Percentiles rank a stretch among this genome's conserved stretches.
These are phyloP conservation scores for Pneumocystis oryctolagi DNA, from an alignment of 1,139 yeast genomes.

Conservation along the genomic window DNA sequence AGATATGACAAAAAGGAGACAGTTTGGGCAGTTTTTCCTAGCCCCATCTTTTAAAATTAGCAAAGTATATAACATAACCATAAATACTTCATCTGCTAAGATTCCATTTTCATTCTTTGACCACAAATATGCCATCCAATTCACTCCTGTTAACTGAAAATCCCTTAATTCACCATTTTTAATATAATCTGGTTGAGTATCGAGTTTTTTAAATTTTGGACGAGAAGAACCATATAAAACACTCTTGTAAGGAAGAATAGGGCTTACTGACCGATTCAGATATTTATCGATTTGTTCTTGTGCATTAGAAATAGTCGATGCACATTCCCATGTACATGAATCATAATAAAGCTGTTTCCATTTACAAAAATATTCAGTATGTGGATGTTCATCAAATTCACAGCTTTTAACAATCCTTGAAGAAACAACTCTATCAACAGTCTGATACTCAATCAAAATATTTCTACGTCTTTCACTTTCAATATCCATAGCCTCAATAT, in stretches of 20 bases:
- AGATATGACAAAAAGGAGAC: slow-evolving; percentile 91
- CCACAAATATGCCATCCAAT: slow-evolving; percentile 99
- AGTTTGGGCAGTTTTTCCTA: slow-evolving; percentile 96
- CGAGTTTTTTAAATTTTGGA: slow-evolving; percentile 78
- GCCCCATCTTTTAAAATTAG: slow-evolving; percentile 47
- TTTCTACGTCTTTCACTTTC: slow-evolving; percentile 76
- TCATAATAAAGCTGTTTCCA: slow-evolving; percentile 92
- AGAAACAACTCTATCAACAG: slow-evolving; percentile 80
- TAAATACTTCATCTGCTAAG: slow-evolving; percentile 61
- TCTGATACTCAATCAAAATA: slow-evolving; percentile 66
- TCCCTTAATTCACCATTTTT: slow-evolving; percentile 89
- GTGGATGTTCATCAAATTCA: slow-evolving; percentile 31
- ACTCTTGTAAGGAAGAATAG: slow-evolving; percentile 67
- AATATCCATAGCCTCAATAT: slow-evolving; percentile 74
- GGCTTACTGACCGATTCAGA: slow-evolving; percentile 68
- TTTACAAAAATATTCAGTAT: slow-evolving; percentile 55
- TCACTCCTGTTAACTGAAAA: slow-evolving; percentile 92
- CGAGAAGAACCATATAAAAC: slow-evolving; percentile 55
- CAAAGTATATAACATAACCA: slow-evolving; percentile 7
- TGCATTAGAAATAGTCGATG: slow-evolving; percentile 71
- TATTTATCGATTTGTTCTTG: slow-evolving; percentile 74
- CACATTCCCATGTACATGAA: slow-evolving; percentile 95
- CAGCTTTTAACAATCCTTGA: slow-evolving; percentile 24
- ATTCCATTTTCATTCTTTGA: slow-evolving; percentile 95
- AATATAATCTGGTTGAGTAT: slow-evolving; percentile 74